phyloP scores from a whole-genome alignment of 495 filamentous ascomycete genomes.

The Barbatosphaeria neglecta region DNA sequence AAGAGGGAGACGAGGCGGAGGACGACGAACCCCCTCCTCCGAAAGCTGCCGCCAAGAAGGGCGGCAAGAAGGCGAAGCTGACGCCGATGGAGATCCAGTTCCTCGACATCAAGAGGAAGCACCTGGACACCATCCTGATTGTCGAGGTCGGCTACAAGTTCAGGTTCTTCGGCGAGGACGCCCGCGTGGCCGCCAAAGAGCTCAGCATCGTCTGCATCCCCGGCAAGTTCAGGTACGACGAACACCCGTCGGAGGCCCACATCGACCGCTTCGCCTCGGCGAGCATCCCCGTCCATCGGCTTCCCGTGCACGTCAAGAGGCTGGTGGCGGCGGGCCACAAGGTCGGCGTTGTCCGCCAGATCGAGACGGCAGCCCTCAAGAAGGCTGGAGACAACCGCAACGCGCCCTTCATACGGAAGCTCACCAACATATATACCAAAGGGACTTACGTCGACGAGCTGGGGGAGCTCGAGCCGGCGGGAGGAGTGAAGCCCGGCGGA shows the following conservation, averaged over 20 bases:
- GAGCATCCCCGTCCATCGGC: conserved; percentile 82
- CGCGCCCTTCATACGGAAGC: conserved; percentile 78
- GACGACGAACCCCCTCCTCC: conserved; percentile 37
- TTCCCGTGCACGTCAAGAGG: conserved; percentile 91
- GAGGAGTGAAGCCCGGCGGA: conserved; percentile 32
- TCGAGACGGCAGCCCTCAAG: conserved; percentile 98
- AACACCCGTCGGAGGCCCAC: conserved; percentile 91
- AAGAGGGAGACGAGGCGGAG: conserved; percentile 39
- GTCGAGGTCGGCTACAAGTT: conserved; percentile 98
- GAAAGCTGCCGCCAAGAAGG: conserved; percentile 47
- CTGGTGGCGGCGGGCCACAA: conserved; percentile 89
- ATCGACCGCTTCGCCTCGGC: conserved; percentile 88
- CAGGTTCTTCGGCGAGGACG: conserved; percentile 96
- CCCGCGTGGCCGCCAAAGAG: conserved; percentile 77
- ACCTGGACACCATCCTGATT: conserved; percentile 80
- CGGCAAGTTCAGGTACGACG: conserved; percentile 88
- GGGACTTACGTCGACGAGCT: conserved; percentile 95
- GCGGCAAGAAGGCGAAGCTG: conserved; percentile 68
- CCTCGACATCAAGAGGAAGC: conserved; percentile 82
- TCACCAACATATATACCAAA: conserved; percentile 97
- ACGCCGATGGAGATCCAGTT: conserved; percentile 93
- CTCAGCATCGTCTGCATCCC: conserved; percentile 94
- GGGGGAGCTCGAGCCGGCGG: conserved; percentile 56
- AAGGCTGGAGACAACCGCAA: conserved; percentile 93
- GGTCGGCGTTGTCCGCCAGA: conserved; percentile 86